Evolutionary conservation across 257 asterid genomes (phyloP), one percentile per base, ranked within the genome.

Genomic region (Parsonsia alboflavescens): DNA sequence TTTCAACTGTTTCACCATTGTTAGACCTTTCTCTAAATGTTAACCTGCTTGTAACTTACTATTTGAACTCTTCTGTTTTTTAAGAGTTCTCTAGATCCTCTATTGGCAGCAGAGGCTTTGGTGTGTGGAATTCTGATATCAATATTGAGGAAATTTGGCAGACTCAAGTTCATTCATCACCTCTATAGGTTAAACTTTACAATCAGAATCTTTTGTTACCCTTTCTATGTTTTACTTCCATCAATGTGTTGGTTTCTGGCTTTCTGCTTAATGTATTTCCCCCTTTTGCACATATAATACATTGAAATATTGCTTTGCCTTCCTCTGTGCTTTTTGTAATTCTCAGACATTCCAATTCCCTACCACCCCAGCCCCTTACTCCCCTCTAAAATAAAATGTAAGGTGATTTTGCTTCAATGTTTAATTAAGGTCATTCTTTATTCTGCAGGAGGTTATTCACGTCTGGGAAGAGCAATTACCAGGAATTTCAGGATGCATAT

Each of bases 81-180:
- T 67, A 91, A 94, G 98, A 83, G 98, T 83, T 86, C 95, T 48
- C 41, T 80, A 72, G 98, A 94, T 80, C 90, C 87, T 69, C 77
- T 91, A 75, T 82, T 94, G 82, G 91, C 91, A 30, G 88, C 76
- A 21, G 93, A 73, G 79, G 97, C 97, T 74, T 86, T 83, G 88
- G 54, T 82, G 59, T 87, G 84, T 78, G 90, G 89, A 74, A 83
- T 88, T n/a, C 30, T 86, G 48, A 49, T 92, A 66, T 84, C 78
- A 19, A 64, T 73, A 71, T 78, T 85, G 86, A 84, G 88, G 79
- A 81, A 76, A 78, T 74, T 71, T 74, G 36, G 42, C 58, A 80
- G 80, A n/a, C 84, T 84, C 50, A 83, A 85, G 86, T 81, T 73
- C 73, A 78, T 88, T 75, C 86, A 77, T 17, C 77, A 78, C 77